Percentiles rank a stretch among this genome's conserved stretches.
phyloP scores from a whole-genome alignment of 1,139 yeast genomes.

The Suhomyces bokatorum region DNA sequence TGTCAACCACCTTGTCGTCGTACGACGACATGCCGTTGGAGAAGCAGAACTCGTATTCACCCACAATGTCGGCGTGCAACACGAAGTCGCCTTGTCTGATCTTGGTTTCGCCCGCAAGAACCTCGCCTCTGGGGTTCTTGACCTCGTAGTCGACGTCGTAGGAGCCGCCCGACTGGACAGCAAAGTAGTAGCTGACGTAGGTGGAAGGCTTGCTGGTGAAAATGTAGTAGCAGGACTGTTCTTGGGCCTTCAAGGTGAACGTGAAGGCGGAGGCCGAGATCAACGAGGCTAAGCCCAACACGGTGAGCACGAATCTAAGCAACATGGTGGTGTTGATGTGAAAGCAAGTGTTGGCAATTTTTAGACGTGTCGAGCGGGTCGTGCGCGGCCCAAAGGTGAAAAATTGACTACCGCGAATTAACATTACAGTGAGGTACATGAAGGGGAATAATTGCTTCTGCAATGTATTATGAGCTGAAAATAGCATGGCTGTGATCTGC shows the following conservation, averaged over 20 bases:
- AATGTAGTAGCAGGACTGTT: slow-evolving; percentile 73
- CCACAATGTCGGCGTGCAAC: slow-evolving; percentile 64
- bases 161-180: slow-evolving; percentile 88
- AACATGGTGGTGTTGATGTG: slow-evolving; percentile 15
- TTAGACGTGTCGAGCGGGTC: slow-evolving; percentile 13
- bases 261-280: slow-evolving; percentile 66
- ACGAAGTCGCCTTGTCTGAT: slow-evolving; percentile 86
- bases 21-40: slow-evolving; percentile 82
- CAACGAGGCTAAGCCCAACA: slow-evolving; percentile 29
- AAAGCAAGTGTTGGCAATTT: slow-evolving; percentile 8
- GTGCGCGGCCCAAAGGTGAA: slow-evolving; percentile 1
- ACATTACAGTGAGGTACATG: no score
- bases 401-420: neutral
- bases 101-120: slow-evolving; percentile 58
- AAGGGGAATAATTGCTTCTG: no score
- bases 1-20: slow-evolving; percentile 86
- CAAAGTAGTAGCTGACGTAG: slow-evolving; percentile 78
- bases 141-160: slow-evolving; percentile 82
- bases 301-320: slow-evolving; percentile 18
- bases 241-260: slow-evolving; percentile 76
- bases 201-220: slow-evolving; percentile 66
- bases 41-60: slow-evolving; percentile 94
- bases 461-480: neutral
- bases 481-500: no score
- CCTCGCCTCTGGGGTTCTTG: slow-evolving; percentile 63